Conservation (phyloP, 1,284 basidiomycete species). For the Ustilago crameri region DNA sequence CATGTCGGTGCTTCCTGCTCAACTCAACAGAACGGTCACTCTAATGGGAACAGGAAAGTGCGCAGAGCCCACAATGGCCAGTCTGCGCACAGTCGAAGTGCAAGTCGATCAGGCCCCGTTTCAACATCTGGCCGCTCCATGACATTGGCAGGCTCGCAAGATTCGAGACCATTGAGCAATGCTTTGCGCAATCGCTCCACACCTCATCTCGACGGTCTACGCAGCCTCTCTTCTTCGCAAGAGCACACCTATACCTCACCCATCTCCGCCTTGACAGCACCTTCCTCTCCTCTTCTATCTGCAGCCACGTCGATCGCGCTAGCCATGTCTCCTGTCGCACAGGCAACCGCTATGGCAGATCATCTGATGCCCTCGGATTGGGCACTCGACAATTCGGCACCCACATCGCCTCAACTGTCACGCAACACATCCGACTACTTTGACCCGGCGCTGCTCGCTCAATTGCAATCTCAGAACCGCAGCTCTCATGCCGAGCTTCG, state of each 20-base stretch:
- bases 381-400: conserved; percentile 22
- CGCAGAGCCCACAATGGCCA: conserved; percentile 23
- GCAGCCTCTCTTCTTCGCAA: conserved; percentile 10
- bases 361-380: conserved; percentile 30
- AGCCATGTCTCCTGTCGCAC: conserved; percentile 30
- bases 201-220: conserved; percentile 31
- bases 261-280: conserved; percentile 22
- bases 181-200: conserved; percentile 41
- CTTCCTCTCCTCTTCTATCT: conserved; percentile 18
- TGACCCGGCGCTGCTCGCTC: conserved; percentile 32
- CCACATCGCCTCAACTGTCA: conserved; percentile 23
- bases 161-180: conserved; percentile 8
- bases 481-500: conserved; percentile 40
- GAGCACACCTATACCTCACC: conserved; percentile 4
- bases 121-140: conserved; percentile 1
- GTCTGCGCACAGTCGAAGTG: conserved; percentile 14
- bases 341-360: conserved; percentile 19
- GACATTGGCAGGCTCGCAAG: conserved; percentile 9
- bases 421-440: conserved; percentile 45
- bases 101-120: conserved; percentile 22
- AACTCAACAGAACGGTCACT: conserved; percentile 16
- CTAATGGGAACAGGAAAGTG: not conserved
- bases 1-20: conserved; percentile 3
- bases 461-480: conserved; percentile 26
- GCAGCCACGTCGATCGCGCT: conserved; percentile 28